A percentile compares a stretch with the other conserved stretches of the same genome.
phyloP scores from a whole-genome alignment of 2,329 filamentous ascomycete genomes.

The Niveomyces coronatus region DNA sequence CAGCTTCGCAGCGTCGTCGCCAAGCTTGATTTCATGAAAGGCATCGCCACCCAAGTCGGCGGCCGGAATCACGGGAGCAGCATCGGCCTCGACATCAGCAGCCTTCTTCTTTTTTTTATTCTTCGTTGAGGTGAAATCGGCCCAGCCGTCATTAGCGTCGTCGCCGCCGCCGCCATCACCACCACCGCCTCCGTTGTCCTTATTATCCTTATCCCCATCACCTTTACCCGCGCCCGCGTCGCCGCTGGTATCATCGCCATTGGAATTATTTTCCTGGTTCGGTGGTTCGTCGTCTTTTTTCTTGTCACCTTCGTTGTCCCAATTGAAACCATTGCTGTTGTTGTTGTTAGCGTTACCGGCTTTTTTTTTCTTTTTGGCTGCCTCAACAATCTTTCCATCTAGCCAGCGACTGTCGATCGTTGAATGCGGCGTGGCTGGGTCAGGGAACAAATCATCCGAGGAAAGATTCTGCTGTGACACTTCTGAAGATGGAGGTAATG shows the following conservation, averaged over 20 bases:
- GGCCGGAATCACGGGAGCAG: conserved; percentile 18
- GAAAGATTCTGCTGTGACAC: not conserved
- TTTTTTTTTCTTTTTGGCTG: conserved; percentile 15
- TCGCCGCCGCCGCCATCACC: conserved; percentile 25
- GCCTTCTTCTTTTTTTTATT: conserved; percentile 32
- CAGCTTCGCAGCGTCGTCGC: conserved; percentile 48
- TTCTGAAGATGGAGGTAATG: not conserved
- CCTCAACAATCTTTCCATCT: conserved; percentile 12
- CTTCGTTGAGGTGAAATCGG: conserved; percentile 16
- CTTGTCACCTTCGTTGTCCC: conserved; percentile 10
- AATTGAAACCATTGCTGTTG: conserved; percentile 6
- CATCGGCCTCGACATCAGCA: conserved; percentile 13
- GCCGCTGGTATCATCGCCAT: conserved; percentile 9
- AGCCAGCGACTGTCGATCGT: conserved; percentile 14
- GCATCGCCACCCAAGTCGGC: conserved; percentile 35
- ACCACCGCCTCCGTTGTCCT: conserved; percentile 20
- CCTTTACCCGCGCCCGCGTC: conserved; percentile 16
- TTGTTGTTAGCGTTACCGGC: conserved; percentile 1
- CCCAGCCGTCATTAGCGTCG: conserved; percentile 26
- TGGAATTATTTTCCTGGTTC: no score
- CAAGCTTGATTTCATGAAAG: conserved; percentile 59
- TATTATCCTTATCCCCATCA: conserved; percentile 12
- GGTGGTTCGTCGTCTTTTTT: conserved; percentile 6
- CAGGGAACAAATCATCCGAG: conserved; percentile 11
- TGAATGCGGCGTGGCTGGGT: conserved; percentile 14